phyloP scores from a whole-genome alignment of 768 basidiomycete species.

The Phanerochaete sordida region DNA sequence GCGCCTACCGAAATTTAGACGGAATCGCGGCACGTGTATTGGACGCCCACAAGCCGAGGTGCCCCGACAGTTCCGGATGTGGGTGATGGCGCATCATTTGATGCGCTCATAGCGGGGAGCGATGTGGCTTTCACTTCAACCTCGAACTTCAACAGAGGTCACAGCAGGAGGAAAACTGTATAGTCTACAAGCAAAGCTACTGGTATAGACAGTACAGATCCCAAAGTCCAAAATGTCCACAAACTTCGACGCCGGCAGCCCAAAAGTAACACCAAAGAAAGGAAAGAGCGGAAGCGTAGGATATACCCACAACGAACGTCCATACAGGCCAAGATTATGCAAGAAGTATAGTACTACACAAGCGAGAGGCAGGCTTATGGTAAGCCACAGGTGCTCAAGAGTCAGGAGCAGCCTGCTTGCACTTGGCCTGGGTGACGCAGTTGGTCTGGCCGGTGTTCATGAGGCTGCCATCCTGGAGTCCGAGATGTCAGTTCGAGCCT shows the following conservation, averaged over 20 bases:
- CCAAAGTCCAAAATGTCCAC: not conserved
- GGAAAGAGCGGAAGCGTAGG: not conserved
- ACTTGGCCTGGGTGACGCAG: conserved; percentile 12
- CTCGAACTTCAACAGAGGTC: not conserved
- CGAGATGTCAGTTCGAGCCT: not conserved
- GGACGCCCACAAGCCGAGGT: not conserved
- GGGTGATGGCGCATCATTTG: not conserved
- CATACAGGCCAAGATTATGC: not conserved
- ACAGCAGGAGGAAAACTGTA: not conserved
- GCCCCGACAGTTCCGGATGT: not conserved
- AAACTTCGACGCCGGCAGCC: not conserved
- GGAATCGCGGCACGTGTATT: not conserved
- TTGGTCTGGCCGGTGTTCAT: conserved; percentile 18
- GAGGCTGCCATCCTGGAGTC: conserved; percentile 11
- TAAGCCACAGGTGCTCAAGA: not conserved
- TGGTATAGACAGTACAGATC: not conserved
- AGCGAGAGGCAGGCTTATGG: not conserved
- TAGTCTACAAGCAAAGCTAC: not conserved
- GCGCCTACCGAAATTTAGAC: conserved; percentile 1
- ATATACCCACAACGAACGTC: not conserved
- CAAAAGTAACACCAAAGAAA: not conserved
- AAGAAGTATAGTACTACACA: not conserved
- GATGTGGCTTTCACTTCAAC: too few species aligned
- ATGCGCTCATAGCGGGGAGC: not conserved
- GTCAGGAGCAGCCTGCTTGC: conserved; percentile 12